Conservation (phyloP, 257 asterid genomes). For the Knoxia roxburghii region DNA sequence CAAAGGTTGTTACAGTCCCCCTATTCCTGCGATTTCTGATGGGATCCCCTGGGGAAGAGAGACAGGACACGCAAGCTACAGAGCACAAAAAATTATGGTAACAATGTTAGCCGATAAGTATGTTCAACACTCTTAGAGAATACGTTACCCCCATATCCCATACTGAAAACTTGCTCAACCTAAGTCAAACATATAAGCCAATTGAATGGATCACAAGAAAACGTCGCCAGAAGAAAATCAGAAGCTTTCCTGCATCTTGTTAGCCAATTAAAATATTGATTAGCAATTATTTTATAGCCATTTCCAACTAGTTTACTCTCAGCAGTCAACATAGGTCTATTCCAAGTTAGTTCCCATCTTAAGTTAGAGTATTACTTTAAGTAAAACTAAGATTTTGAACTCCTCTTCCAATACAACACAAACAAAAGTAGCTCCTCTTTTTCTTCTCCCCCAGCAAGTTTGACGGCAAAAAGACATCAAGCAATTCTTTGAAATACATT, state of each 20-base stretch:
- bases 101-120: background rate
- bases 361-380: background rate
- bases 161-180: background rate
- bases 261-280: background rate
- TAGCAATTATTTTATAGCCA: background rate
- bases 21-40: slow-evolving; percentile 26
- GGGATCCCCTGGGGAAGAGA: slow-evolving; percentile 37
- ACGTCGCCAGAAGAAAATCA: background rate
- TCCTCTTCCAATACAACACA: background rate
- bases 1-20: slow-evolving; percentile 22
- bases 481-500: background rate
- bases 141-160: background rate
- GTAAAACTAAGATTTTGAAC: background rate
- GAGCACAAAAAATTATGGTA: background rate
- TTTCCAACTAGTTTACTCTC: background rate
- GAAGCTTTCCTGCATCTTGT: background rate
- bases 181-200: background rate
- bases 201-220: background rate
- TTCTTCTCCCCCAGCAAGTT: background rate
- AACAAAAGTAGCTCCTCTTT: background rate
- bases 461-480: background rate
- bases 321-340: background rate
- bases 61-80: slow-evolving; percentile 58
- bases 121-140: background rate
- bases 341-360: background rate